phyloP scores from a whole-genome alignment of 306 rosid species.

The Leucaena leucocephala region DNA sequence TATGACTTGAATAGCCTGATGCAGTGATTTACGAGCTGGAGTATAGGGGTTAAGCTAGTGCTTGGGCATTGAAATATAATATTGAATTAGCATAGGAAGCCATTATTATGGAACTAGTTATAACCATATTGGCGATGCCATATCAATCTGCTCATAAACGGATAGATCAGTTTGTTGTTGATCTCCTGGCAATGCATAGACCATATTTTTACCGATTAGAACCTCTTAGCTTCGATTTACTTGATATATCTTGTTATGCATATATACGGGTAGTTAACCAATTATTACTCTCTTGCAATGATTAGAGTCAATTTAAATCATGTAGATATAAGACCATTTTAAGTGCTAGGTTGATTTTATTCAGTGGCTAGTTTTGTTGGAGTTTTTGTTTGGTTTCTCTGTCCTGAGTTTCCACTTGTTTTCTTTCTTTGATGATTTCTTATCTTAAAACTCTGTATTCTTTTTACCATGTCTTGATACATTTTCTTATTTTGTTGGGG shows the following conservation, averaged over 20 bases:
- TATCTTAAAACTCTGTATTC: not conserved
- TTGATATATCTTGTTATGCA: conserved; percentile 3
- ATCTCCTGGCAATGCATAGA: not conserved
- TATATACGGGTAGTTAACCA: not conserved
- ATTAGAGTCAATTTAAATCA: not conserved
- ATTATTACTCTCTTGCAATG: not conserved
- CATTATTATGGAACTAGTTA: not conserved
- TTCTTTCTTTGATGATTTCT: not conserved
- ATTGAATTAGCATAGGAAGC: not conserved
- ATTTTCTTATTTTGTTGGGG: not conserved
- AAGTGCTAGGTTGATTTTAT: conserved; percentile 8
- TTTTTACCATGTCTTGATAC: not conserved
- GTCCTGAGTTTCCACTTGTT: not conserved
- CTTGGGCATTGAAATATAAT: not conserved
- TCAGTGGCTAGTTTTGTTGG: not conserved
- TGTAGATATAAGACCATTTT: not conserved
- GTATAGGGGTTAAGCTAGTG: not conserved
- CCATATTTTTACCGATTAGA: not conserved
- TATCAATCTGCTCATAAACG: not conserved
- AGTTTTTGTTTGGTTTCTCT: not conserved
- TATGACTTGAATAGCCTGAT: conserved; percentile 6
- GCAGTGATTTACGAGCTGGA: not conserved
- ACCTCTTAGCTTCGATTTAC: not conserved
- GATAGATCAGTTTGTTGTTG: not conserved
- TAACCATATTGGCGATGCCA: not conserved